A percentile compares a stretch with the other conserved stretches of the same genome.
Conservation (phyloP, 305 asterid genomes). For the Solanum hybrid region DNA sequence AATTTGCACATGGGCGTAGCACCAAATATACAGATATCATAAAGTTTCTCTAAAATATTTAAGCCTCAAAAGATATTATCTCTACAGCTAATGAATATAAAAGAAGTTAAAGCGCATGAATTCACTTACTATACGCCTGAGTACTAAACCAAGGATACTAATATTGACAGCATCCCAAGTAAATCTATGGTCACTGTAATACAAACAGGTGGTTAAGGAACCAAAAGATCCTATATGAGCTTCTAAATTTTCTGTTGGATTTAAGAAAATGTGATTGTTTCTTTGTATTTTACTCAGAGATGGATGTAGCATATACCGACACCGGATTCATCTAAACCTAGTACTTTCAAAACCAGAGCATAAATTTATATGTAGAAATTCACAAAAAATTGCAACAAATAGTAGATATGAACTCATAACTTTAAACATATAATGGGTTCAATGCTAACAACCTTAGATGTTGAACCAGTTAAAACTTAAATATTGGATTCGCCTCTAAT, state of each 20-base stretch:
- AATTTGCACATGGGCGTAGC: background rate
- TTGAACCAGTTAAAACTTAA: background rate
- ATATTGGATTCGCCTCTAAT: background rate
- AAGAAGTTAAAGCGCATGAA: background rate
- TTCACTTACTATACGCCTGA: background rate
- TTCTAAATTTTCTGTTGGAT: background rate
- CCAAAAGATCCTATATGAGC: background rate
- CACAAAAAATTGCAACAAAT: background rate
- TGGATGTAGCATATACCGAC: background rate
- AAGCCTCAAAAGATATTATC: background rate
- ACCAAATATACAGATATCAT: background rate
- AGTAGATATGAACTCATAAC: background rate
- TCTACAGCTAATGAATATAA: background rate
- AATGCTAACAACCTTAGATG: background rate
- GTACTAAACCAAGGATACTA: background rate
- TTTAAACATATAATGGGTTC: background rate
- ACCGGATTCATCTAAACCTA: background rate
- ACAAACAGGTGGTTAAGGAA: background rate
- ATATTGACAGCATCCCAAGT: background rate
- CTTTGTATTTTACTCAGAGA: background rate
- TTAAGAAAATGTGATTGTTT: background rate
- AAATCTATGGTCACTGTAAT: background rate
- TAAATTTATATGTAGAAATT: background rate
- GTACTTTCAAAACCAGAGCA: background rate
- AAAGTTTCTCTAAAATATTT: background rate